Conservation (phyloP, 345 rosid species). For the Noccaea caerulescens region DNA sequence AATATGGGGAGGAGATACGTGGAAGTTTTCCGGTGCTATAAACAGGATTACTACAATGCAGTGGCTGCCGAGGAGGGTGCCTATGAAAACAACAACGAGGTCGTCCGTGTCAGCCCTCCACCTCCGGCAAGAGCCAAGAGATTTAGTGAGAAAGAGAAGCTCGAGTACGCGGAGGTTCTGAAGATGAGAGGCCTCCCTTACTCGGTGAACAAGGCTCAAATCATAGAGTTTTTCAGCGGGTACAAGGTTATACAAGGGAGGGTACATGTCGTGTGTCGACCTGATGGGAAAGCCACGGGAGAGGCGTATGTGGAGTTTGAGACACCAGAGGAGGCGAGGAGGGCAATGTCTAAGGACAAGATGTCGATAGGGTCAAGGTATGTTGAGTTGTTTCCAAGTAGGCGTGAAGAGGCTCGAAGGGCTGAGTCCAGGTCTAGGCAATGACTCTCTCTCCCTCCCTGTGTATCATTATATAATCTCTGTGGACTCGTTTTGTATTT, state of each 20-base stretch:
- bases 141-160: conserved; percentile 68
- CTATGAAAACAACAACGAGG: conserved; percentile 60
- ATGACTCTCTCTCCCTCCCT: conserved; percentile 40
- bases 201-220: conserved; percentile 68
- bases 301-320: conserved; percentile 88
- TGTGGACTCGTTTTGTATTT: conserved; percentile 27
- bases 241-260: conserved; percentile 62
- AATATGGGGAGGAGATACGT: conserved; percentile 92
- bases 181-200: conserved; percentile 95
- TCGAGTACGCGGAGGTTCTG: conserved; percentile 78
- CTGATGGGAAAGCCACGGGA: conserved; percentile 94
- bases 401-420: conserved; percentile 82
- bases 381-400: conserved; percentile 84
- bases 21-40: conserved; percentile 87
- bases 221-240: conserved; percentile 70
- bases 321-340: conserved; percentile 75
- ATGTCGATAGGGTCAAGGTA: conserved; percentile 88
- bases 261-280: conserved; percentile 81
- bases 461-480: conserved; percentile 35
- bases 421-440: conserved; percentile 93
- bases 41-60: conserved; percentile 81
- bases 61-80: conserved; percentile 88
- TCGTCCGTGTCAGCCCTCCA: conserved; percentile 58
- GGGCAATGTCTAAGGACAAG: conserved; percentile 90
- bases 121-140: conserved; percentile 59